Conservation (phyloP, 495 filamentous ascomycete species). For the Lasiosphaeria hispida region DNA sequence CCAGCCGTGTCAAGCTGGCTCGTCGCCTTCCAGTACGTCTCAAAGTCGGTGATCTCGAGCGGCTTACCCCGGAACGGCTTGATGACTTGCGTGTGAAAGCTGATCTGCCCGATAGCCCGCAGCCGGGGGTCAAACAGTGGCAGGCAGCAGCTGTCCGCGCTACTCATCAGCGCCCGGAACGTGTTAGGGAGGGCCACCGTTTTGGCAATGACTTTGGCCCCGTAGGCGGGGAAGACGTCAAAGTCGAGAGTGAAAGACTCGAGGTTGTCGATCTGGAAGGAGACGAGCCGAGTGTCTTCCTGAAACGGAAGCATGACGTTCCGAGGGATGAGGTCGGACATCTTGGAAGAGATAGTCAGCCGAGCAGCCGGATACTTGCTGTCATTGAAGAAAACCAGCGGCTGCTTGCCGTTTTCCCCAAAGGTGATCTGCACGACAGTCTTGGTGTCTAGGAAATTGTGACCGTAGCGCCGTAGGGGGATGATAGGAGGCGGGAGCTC, state of each 20-base stretch:
- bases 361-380: conserved; percentile 93
- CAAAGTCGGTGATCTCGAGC: conserved; percentile 94
- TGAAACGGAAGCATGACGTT: conserved; percentile 94
- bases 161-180: conserved; percentile 70
- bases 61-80: conserved; percentile 94
- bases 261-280: conserved; percentile 92
- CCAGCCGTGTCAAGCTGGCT: conserved; percentile 69
- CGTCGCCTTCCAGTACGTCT: conserved; percentile 98
- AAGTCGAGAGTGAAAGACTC: conserved; percentile 94
- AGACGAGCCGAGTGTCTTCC: conserved; percentile 86
- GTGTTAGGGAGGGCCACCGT: conserved; percentile 84
- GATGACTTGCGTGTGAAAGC: conserved; percentile 91
- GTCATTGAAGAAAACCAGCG: conserved; percentile 88
- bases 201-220: conserved; percentile 93
- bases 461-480: conserved; percentile 87
- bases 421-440: conserved; percentile 90
- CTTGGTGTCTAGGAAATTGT: conserved; percentile 97
- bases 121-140: conserved; percentile 91
- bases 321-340: conserved; percentile 91
- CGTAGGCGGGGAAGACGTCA: conserved; percentile 96
- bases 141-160: conserved; percentile 76
- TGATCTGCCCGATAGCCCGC: conserved; percentile 90
- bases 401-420: conserved; percentile 63
- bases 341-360: conserved; percentile 92
- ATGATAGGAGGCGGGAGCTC: conserved; percentile 95